These are phyloP conservation scores for Trypanosoma theileri DNA, from an alignment of 208 protist genomes.

Conservation along the genomic window DNA sequence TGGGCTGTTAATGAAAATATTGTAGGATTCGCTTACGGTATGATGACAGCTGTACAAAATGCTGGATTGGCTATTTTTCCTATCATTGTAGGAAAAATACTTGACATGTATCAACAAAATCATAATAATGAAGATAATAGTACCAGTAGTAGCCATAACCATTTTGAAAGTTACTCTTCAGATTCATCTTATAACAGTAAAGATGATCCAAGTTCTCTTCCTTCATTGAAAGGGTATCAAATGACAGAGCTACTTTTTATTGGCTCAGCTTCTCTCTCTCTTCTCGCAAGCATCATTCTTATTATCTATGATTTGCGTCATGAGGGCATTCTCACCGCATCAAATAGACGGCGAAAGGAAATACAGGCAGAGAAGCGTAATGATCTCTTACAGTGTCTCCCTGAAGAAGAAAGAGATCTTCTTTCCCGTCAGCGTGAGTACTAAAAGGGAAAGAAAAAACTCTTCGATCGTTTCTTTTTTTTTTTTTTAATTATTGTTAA, in stretches of 20 bases:
- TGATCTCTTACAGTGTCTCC: constrained; percentile 7
- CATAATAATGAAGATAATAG: constrained; percentile 2
- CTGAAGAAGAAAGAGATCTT: constrained; percentile 19
- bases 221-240: constrained; percentile 60
- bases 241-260: constrained; percentile 65
- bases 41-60: constrained; percentile 92
- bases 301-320: constrained; percentile 47
- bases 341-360: constrained; percentile 33
- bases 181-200: not conserved
- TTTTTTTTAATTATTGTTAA: not conserved
- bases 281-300: constrained; percentile 52
- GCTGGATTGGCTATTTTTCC: constrained; percentile 78
- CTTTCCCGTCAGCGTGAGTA: not conserved
- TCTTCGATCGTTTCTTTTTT: not conserved
- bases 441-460: constrained; percentile 1
- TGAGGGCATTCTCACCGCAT: constrained; percentile 52
- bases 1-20: constrained; percentile 67
- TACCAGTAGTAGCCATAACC: not conserved
- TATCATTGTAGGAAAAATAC: constrained; percentile 58
- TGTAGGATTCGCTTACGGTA: constrained; percentile 84
- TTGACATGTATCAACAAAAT: constrained; percentile 51
- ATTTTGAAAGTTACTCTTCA: not conserved
- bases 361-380: constrained; percentile 27
- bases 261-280: constrained; percentile 33
- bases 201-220: constrained; percentile 17